Percentiles rank a stretch among this genome's conserved stretches.
These are phyloP conservation scores for Mycotypha africana DNA, from an alignment of 371 early-diverging fungal genomes.

Conservation along the genomic window DNA sequence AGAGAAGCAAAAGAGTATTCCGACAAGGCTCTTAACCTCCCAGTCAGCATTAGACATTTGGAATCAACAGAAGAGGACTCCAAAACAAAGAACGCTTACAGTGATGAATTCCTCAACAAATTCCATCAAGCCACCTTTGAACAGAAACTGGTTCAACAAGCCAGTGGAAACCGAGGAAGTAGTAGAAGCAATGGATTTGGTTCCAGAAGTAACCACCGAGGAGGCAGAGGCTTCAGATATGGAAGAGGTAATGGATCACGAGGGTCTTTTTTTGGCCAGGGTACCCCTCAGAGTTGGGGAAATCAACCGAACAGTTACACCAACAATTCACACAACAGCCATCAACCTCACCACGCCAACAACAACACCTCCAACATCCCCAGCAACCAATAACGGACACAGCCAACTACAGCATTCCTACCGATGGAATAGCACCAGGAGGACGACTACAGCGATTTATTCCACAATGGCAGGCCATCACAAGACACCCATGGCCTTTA, in stretches of 20 bases:
- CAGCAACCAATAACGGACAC: not conserved
- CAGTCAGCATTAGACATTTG: constrained; percentile 3
- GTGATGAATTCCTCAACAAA: not conserved
- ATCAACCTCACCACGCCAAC: not conserved
- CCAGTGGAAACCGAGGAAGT: not conserved
- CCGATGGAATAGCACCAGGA: not conserved
- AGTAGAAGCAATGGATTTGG: no score
- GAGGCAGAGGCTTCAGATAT: not conserved
- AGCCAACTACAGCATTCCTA: not conserved
- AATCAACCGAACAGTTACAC: not conserved
- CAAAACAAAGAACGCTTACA: not conserved
- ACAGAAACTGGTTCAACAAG: not conserved
- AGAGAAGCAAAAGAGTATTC: constrained; percentile 2
- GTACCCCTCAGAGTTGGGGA: not conserved
- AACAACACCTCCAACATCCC: not conserved
- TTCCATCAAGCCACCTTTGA: constrained; percentile 2
- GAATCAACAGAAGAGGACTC: not conserved
- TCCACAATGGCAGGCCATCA: not conserved
- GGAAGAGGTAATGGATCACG: not conserved
- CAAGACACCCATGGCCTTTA: not conserved
- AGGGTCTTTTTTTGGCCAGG: not conserved
- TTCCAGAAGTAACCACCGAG: not conserved
- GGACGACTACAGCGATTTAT: not conserved
- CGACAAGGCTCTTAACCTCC: constrained; percentile 1
- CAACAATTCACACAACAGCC: not conserved